Conservation (phyloP, 352 stramenopile genomes). For the Salisapilia sapeloensis region DNA sequence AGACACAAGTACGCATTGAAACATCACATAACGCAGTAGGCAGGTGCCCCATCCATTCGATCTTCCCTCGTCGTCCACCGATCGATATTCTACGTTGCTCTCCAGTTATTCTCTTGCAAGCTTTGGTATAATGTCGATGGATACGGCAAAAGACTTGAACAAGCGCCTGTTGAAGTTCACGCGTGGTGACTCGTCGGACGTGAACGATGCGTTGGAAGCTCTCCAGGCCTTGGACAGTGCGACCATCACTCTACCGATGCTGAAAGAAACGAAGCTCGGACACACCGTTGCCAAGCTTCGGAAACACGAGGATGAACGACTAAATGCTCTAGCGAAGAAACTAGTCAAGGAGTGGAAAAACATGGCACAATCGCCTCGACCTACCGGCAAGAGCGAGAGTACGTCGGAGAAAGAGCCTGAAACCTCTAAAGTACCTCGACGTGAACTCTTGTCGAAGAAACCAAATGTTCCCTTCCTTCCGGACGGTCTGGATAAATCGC, state of each 20-base stretch:
- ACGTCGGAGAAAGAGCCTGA: constrained; percentile 3
- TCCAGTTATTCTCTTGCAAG: too few relatives aligned
- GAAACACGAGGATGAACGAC: constrained; percentile 75
- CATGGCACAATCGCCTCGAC: constrained; percentile 53
- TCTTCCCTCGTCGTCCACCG: too few relatives aligned
- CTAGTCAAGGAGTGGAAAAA: constrained; percentile 82
- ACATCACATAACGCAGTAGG: too few relatives aligned
- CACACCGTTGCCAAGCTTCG: constrained; percentile 78
- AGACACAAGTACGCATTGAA: too few relatives aligned
- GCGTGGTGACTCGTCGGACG: constrained; percentile 37
- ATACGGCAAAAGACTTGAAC: constrained; percentile 50
- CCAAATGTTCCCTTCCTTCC: constrained; percentile 32
- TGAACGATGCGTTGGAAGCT: constrained; percentile 34
- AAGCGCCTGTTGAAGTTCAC: constrained; percentile 55
- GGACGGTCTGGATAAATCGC: constrained; percentile 49
- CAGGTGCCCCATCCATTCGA: too few relatives aligned
- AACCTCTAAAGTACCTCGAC: not conserved
- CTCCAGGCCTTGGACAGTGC: constrained; percentile 40
- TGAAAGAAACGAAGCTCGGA: constrained; percentile 75
- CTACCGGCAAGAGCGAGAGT: constrained; percentile 11
- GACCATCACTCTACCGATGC: constrained; percentile 36
- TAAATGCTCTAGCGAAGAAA: constrained; percentile 50
- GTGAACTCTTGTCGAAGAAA: constrained; percentile 1
- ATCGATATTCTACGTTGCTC: too few relatives aligned
- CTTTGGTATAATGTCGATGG: constrained; percentile 19